Conservation (phyloP, 352 stramenopile species). For the Pythium phragmitis region DNA sequence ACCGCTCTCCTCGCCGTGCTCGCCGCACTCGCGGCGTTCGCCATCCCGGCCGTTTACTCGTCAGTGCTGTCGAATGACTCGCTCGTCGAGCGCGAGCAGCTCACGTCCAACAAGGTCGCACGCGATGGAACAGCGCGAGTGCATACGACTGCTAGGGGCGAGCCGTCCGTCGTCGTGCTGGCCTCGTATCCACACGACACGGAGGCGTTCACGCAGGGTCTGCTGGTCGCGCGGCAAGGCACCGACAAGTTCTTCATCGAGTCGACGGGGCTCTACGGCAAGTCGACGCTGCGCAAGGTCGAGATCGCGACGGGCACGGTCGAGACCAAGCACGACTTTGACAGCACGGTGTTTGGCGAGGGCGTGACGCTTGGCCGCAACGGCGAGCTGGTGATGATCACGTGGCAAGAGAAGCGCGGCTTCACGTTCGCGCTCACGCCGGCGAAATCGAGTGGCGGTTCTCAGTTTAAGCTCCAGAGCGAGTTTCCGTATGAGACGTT, state of each 20-base stretch:
- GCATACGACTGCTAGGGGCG: not conserved
- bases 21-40: constrained; percentile 2
- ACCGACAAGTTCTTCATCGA: constrained; percentile 88
- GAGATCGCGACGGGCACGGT: constrained; percentile 85
- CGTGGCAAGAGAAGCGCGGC: constrained; percentile 86
- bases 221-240: constrained; percentile 55
- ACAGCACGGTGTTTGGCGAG: constrained; percentile 86
- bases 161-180: constrained; percentile 56
- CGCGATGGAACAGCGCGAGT: not conserved
- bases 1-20: constrained; percentile 14
- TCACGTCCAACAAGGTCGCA: constrained; percentile 12
- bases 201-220: constrained; percentile 84
- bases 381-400: constrained; percentile 88
- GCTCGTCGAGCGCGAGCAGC: not conserved
- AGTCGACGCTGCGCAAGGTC: constrained; percentile 86
- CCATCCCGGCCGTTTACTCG: constrained; percentile 9
- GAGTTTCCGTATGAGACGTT: constrained; percentile 78
- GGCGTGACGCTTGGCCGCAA: constrained; percentile 80
- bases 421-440: constrained; percentile 81
- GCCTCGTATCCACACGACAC: constrained; percentile 78
- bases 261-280: constrained; percentile 88
- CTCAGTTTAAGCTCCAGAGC: constrained; percentile 42
- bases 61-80: constrained; percentile 2
- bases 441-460: constrained; percentile 2
- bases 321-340: constrained; percentile 56